phyloP scores from a whole-genome alignment of 2,329 filamentous ascomycete genomes.

The Talaromyces sp. region DNA sequence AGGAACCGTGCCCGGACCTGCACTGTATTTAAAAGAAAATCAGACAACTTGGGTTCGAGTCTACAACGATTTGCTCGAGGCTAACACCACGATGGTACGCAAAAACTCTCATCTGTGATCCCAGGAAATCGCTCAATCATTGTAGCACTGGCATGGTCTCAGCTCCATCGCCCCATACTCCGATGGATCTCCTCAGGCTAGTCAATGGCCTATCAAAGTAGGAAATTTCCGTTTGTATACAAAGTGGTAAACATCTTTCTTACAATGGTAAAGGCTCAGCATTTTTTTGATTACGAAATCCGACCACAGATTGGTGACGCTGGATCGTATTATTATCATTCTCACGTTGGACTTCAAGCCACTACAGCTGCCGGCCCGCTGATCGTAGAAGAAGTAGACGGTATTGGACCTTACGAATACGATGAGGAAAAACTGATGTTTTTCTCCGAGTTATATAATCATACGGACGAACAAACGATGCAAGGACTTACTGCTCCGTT shows the following conservation, averaged over 20 bases:
- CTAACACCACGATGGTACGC: conserved; percentile 55
- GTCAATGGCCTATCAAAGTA: conserved; percentile 64
- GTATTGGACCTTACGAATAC: conserved; percentile 56
- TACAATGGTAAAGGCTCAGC: conserved; percentile 19
- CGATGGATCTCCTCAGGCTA: conserved; percentile 59
- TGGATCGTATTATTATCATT: conserved; percentile 67
- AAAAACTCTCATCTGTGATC: not conserved
- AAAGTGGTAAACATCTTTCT: not conserved
- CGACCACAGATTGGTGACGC: conserved; percentile 51
- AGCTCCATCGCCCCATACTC: conserved; percentile 59
- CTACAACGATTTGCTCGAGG: conserved; percentile 54
- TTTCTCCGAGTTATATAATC: conserved; percentile 57
- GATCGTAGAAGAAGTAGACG: conserved; percentile 49
- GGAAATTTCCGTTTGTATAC: conserved; percentile 18
- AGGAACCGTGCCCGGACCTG: conserved; percentile 5
- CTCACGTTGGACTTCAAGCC: conserved; percentile 62
- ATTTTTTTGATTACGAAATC: conserved; percentile 68
- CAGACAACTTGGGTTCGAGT: conserved; percentile 54
- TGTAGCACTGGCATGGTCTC: conserved; percentile 66
- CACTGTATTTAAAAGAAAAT: conserved; percentile 15
- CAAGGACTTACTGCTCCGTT: conserved; percentile 45
- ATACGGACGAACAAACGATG: conserved; percentile 50
- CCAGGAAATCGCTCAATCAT: not conserved
- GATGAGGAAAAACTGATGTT: conserved; percentile 59
- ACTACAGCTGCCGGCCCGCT: conserved; percentile 56